Conservation (phyloP, 306 rosid genomes). For the Prunus mongolica region DNA sequence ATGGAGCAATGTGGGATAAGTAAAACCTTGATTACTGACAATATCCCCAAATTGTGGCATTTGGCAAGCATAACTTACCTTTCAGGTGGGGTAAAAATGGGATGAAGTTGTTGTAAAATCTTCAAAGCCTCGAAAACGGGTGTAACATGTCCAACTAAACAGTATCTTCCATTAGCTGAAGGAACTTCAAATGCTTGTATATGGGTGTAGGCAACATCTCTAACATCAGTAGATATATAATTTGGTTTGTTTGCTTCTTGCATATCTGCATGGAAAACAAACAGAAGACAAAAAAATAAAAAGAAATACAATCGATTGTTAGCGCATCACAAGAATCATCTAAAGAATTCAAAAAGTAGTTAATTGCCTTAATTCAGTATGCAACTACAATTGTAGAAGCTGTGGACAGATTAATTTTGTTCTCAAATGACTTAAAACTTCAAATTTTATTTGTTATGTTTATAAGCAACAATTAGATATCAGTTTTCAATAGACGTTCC, state of each 20-base stretch:
- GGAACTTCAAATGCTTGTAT: slow-evolving; percentile 19
- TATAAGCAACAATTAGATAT: too few species aligned
- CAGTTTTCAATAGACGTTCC: too few species aligned
- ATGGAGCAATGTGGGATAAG: too few species aligned
- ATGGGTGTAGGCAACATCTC: slow-evolving; percentile 29
- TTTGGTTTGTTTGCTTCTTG: background rate
- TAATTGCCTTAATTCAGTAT: too few species aligned
- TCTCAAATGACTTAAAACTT: too few species aligned
- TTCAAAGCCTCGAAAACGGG: background rate
- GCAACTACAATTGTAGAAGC: too few species aligned
- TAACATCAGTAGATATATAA: slow-evolving; percentile 16
- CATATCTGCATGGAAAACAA: background rate
- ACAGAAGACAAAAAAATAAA: background rate
- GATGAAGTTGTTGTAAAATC: slow-evolving; percentile 9
- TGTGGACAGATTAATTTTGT: too few species aligned
- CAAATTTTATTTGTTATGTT: too few species aligned
- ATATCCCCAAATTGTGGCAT: background rate
- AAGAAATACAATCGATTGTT: background rate
- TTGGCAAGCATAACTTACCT: slow-evolving; percentile 7
- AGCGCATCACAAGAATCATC: background rate
- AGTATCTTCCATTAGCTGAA: slow-evolving; percentile 29
- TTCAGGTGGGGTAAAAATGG: background rate
- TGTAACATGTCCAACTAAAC: slow-evolving; percentile 4
- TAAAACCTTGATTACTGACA: too few species aligned
- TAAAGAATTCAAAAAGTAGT: too few species aligned